Evolutionary conservation across 129 eudicot genomes (phyloP), one percentile per base, ranked within the genome.

Genomic region (Chrysanthemum makinoi): DNA sequence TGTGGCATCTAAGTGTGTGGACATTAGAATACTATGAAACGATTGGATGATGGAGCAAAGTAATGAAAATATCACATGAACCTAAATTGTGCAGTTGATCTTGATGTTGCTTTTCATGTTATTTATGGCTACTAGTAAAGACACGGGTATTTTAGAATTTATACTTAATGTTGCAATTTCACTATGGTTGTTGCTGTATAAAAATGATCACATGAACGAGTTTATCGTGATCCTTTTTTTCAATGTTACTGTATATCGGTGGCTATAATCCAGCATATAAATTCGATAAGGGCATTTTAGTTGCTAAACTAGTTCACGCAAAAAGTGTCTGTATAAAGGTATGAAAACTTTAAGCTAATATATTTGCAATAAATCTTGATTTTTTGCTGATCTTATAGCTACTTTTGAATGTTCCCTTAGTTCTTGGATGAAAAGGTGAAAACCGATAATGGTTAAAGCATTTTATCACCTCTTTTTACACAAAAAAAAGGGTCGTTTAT

Each of bases 351-450:
- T 19, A 55, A 33, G 51, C 65, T 30, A 55, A 26, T 13, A 30
- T 17, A 39, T 73, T 53, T 4, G 47, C 39, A 15, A 65, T 65
- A 26, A 44, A 65, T 75, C 58, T 54, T 75, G 26, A 68, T 47
- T 16, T 60, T 46, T 30, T 53, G 2, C 9, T 65, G 19, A 24
- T 35, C 9, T 49, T 33, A 26, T 33, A 10, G 20, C 55, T 68
- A 28, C 66, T 62, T 77, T 24, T 11, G 39, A 53, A 33, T 35
- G 30, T 15, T 52, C 9, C 22, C 50, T 28, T 69, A 12, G 18
- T 75, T 56, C n/a, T 24, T 22, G 73, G 66, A 39, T 75, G 65
- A 39, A 39, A 39, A 6, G 10, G 2, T 28, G 33, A 70, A 48
- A 70, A 22, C 28, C 39, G 24, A 52, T 61, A n/a, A 17, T 63